phyloP scores from a whole-genome alignment of 768 basidiomycete species.

The Phlegmacium glaucopus region DNA sequence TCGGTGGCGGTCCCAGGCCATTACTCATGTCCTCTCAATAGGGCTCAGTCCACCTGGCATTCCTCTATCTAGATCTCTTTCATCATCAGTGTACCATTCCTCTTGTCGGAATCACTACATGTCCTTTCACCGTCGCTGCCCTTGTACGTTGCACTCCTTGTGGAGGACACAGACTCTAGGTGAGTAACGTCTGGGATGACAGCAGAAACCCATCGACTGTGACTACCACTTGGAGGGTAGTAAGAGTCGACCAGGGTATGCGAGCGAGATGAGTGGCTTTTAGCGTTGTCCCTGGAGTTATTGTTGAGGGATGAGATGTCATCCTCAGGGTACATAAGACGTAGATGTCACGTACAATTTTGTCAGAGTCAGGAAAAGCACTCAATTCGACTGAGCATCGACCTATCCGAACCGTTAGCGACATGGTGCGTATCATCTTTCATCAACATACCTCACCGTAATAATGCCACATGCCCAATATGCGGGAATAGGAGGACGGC shows the following conservation, averaged over 20 bases:
- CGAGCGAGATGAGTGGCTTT: constrained; percentile 48
- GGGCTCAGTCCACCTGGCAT: constrained; percentile 11
- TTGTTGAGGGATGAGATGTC: constrained; percentile 31
- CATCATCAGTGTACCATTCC: constrained; percentile 18
- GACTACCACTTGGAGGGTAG: constrained; percentile 23
- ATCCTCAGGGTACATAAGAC: constrained; percentile 65
- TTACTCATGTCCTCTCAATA: constrained; percentile 9
- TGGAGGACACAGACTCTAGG: constrained; percentile 14
- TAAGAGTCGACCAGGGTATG: constrained; percentile 44
- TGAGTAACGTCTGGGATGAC: constrained; percentile 12
- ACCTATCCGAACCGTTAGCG: constrained; percentile 46
- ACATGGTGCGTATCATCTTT: background rate
- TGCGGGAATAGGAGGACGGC: constrained; percentile 95
- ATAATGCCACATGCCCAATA: constrained; percentile 93
- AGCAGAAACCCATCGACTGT: constrained; percentile 17
- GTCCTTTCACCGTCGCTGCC: constrained; percentile 18
- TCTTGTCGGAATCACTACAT: constrained; percentile 21
- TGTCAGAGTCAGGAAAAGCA: too few relatives aligned
- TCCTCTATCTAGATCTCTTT: constrained; percentile 23
- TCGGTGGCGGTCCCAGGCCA: constrained; percentile 9
- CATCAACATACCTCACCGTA: constrained; percentile 79
- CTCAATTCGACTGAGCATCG: constrained; percentile 93
- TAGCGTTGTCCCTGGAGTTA: constrained; percentile 33
- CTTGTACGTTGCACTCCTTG: background rate
- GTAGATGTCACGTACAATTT: too few relatives aligned